These are phyloP conservation scores for Tricholoma matsutake DNA, from an alignment of 768 basidiomycete genomes.

Conservation along the genomic window DNA sequence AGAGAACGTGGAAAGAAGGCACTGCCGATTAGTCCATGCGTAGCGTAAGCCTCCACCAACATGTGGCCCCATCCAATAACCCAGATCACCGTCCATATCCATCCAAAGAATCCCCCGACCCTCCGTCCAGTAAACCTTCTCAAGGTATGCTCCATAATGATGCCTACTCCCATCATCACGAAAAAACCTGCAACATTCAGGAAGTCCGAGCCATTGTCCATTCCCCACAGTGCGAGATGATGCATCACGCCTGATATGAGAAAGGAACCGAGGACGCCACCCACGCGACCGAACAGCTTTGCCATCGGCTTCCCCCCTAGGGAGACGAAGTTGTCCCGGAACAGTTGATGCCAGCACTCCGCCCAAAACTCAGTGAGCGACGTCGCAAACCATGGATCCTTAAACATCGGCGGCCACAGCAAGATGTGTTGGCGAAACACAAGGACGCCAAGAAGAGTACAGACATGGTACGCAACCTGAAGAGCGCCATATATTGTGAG, in stretches of 20 bases:
- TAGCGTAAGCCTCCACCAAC: constrained; percentile 49
- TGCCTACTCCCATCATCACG: constrained; percentile 51
- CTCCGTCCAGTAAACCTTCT: constrained; percentile 39
- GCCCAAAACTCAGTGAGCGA: constrained; percentile 66
- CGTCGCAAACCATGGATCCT: constrained; percentile 52
- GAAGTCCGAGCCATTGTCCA: constrained; percentile 52
- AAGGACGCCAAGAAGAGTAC: constrained; percentile 41
- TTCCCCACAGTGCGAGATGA: constrained; percentile 53
- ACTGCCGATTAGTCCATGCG: constrained; percentile 39
- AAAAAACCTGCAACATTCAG: constrained; percentile 47
- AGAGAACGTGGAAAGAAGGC: constrained; percentile 32
- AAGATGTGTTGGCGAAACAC: constrained; percentile 46
- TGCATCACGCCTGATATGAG: constrained; percentile 59
- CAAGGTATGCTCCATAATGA: constrained; percentile 48
- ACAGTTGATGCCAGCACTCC: constrained; percentile 65
- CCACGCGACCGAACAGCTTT: constrained; percentile 43
- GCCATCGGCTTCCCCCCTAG: constrained; percentile 46
- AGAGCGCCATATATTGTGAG: constrained; percentile 43
- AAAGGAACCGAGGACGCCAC: constrained; percentile 56
- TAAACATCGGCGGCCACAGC: constrained; percentile 65
- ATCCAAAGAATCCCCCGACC: constrained; percentile 47
- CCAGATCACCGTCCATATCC: constrained; percentile 52
- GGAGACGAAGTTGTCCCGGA: constrained; percentile 53
- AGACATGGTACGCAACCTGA: constrained; percentile 37
- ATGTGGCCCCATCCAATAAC: constrained; percentile 43